Percentiles rank a stretch among this genome's conserved stretches.
phyloP scores from a whole-genome alignment of 2,329 filamentous ascomycete genomes.

The Tolypocladium guangdongense region DNA sequence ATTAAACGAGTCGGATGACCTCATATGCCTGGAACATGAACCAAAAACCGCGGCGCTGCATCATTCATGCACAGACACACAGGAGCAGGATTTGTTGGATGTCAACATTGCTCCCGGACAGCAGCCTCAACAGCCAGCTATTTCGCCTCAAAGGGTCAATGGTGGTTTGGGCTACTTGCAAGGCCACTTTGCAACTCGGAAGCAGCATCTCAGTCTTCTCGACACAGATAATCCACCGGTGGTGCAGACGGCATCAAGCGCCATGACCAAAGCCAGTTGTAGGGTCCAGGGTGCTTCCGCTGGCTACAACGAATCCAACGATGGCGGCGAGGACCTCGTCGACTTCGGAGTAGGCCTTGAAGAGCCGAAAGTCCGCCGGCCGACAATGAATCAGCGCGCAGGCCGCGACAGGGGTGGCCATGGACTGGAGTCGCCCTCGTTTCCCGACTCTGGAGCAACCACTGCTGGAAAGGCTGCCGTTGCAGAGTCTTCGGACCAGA shows the following conservation, averaged over 20 bases:
- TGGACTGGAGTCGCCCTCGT: not conserved
- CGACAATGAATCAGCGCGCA: not conserved
- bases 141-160: not conserved
- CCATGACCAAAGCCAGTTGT: not conserved
- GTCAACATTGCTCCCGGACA: not conserved
- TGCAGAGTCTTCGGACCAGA: not conserved
- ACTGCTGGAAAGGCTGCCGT: not conserved
- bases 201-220: not conserved
- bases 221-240: not conserved
- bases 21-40: not conserved
- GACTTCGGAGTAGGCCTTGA: not conserved
- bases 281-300: not conserved
- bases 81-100: not conserved
- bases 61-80: not conserved
- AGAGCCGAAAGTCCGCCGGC: not conserved
- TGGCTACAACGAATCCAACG: not conserved
- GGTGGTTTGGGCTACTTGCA: not conserved
- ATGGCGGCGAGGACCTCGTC: not conserved
- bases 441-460: not conserved
- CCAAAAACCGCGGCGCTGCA: not conserved
- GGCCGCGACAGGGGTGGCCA: not conserved
- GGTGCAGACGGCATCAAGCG: not conserved
- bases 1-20: constrained; percentile 1
- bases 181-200: not conserved
- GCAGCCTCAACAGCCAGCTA: not conserved